Conservation (phyloP, 163 green algal genomes). For the Chloromonas sp. region DNA sequence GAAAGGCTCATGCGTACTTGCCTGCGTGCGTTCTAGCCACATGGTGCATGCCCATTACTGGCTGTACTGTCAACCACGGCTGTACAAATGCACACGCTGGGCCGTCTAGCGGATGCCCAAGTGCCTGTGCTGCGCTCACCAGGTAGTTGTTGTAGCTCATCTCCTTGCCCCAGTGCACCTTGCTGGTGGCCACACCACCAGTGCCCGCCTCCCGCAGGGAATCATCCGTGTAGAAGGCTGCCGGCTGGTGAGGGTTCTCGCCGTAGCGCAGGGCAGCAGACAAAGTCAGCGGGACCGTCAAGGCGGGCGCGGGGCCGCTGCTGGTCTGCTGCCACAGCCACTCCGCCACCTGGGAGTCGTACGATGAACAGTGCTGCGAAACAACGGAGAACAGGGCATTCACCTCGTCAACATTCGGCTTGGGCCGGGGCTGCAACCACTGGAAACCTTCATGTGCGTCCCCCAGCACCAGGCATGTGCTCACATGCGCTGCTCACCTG, state of each 20-base stretch:
- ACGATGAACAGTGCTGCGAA: slow-evolving; percentile 82
- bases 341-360: slow-evolving; percentile 85
- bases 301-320: slow-evolving; percentile 49
- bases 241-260: slow-evolving; percentile 94
- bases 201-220: slow-evolving; percentile 70
- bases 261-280: slow-evolving; percentile 78
- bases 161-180: slow-evolving; percentile 85
- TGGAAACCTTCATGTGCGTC: no score
- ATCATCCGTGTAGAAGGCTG: slow-evolving; percentile 93
- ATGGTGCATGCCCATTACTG: no score
- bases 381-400: no score
- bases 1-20: no score
- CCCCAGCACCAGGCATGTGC: background rate
- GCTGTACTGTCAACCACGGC: no score
- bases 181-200: slow-evolving; percentile 77
- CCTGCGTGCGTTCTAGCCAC: no score
- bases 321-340: slow-evolving; percentile 85
- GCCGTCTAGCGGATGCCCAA: no score
- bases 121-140: slow-evolving; percentile 8
- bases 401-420: no score
- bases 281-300: slow-evolving; percentile 81
- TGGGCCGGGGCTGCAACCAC: no score
- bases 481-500: slow-evolving; percentile 36
- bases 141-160: slow-evolving; percentile 99
- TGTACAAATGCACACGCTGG: no score